Evolutionary conservation across 2,329 filamentous ascomycete genomes (phyloP).

Genomic region (Mariannaea sp.): DNA sequence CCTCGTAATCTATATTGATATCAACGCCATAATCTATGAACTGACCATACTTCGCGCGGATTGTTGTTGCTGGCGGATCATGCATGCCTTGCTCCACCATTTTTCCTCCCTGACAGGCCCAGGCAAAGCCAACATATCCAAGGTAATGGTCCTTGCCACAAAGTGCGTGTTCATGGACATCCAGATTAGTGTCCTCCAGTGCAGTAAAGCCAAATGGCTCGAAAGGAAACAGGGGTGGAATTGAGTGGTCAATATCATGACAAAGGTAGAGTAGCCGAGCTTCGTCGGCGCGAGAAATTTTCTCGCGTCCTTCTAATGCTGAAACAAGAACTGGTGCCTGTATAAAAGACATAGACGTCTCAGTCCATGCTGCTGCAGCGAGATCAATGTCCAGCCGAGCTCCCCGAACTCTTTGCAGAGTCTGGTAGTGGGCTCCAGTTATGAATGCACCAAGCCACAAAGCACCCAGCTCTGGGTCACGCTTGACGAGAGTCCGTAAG

Average conservation of each 20-base stretch:
- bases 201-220: slow-evolving; percentile 24
- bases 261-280: slow-evolving; percentile 25
- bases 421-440: slow-evolving; percentile 9
- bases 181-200: slow-evolving; percentile 22
- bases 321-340: slow-evolving; percentile 10
- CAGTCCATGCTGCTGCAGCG: slow-evolving; percentile 24
- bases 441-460: slow-evolving; percentile 32
- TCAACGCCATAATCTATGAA: not conserved
- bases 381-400: slow-evolving; percentile 27
- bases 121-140: slow-evolving; percentile 8
- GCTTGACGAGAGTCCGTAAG: slow-evolving; percentile 18
- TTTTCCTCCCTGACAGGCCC: slow-evolving; percentile 9
- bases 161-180: slow-evolving; percentile 22
- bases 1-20: slow-evolving; percentile 13
- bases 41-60: slow-evolving; percentile 1
- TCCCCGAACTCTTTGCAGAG: slow-evolving; percentile 12
- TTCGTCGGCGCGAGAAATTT: slow-evolving; percentile 31
- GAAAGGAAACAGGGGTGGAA: slow-evolving; percentile 26
- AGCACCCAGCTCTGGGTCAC: slow-evolving; percentile 25
- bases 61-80: not conserved
- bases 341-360: slow-evolving; percentile 22
- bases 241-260: slow-evolving; percentile 15
- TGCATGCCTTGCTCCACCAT: not conserved
- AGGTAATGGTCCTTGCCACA: slow-evolving; percentile 17
- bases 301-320: fast-evolving